A percentile compares a stretch with the other conserved stretches of the same genome.
Conservation (phyloP, 768 basidiomycete genomes). For the Hygrophoropsis aurantiaca region DNA sequence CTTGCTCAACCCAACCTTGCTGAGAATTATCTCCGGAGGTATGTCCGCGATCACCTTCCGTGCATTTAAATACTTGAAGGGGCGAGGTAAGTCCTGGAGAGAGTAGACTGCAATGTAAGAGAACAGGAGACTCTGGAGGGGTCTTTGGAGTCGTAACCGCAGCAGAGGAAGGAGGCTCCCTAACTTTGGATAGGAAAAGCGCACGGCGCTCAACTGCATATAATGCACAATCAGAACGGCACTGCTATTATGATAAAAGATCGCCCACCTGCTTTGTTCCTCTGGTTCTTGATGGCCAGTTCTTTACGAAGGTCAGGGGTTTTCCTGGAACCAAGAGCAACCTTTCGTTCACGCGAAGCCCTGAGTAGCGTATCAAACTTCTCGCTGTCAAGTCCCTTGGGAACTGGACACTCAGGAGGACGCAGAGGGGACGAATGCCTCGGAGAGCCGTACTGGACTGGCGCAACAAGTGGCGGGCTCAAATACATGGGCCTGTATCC, state of each 20-base stretch:
- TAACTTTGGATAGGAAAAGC: constrained; percentile 71
- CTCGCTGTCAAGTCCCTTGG: constrained; percentile 58
- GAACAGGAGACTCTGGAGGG: constrained; percentile 67
- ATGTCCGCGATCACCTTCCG: constrained; percentile 22
- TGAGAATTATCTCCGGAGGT: not conserved
- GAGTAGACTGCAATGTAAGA: constrained; percentile 68
- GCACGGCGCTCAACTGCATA: constrained; percentile 70
- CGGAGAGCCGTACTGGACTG: constrained; percentile 35
- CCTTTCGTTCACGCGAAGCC: constrained; percentile 57
- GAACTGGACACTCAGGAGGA: constrained; percentile 35
- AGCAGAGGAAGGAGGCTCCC: constrained; percentile 63
- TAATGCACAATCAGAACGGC: constrained; percentile 3
- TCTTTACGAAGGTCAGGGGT: constrained; percentile 67
- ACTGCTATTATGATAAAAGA: constrained; percentile 2
- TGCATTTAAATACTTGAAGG: constrained; percentile 53
- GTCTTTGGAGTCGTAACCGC: constrained; percentile 60
- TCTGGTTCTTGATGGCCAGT: constrained; percentile 70
- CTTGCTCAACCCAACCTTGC: constrained; percentile 58
- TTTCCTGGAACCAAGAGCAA: constrained; percentile 43
- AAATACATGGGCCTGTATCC: constrained; percentile 57
- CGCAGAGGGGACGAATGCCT: constrained; percentile 53
- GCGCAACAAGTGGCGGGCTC: constrained; percentile 46
- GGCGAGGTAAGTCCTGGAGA: constrained; percentile 69
- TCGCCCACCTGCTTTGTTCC: constrained; percentile 68
- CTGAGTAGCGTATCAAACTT: constrained; percentile 65